Conservation (phyloP, 108 stramenopile genomes). For the Fragilariopsis cylindrus region DNA sequence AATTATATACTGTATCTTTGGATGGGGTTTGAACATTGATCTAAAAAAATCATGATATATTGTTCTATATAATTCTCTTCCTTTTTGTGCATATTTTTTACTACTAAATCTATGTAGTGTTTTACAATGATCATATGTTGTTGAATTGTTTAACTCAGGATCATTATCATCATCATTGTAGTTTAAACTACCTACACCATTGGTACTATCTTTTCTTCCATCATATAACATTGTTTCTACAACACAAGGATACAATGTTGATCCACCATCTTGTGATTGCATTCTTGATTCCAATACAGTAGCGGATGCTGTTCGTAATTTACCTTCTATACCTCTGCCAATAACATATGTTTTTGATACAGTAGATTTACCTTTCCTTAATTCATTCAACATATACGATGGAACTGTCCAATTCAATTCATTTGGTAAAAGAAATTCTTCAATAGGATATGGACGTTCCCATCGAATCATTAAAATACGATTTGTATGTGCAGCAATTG, state of each 20-base stretch:
- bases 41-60: constrained; percentile 41
- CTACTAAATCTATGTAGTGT: no score
- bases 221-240: not conserved
- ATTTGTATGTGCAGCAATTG: constrained; percentile 13
- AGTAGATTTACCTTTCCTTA: not conserved
- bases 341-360: no score
- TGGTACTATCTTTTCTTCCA: no score
- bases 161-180: no score
- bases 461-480: constrained; percentile 42
- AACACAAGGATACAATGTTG: not conserved
- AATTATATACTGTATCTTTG: constrained; percentile 28
- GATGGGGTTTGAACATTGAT: constrained; percentile 46
- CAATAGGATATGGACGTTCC: constrained; percentile 37
- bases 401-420: constrained; percentile 47
- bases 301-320: no score
- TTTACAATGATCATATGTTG: no score
- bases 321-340: no score
- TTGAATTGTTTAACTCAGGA: no score
- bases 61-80: not conserved
- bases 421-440: constrained; percentile 47
- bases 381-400: constrained; percentile 17
- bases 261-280: not conserved
- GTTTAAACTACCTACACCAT: no score
- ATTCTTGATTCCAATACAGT: constrained; percentile 1
- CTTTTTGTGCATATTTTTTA: no score